These are phyloP conservation scores for Lolium perenne DNA, from an alignment of 176 grass and related monocot species.

Conservation along the genomic window DNA sequence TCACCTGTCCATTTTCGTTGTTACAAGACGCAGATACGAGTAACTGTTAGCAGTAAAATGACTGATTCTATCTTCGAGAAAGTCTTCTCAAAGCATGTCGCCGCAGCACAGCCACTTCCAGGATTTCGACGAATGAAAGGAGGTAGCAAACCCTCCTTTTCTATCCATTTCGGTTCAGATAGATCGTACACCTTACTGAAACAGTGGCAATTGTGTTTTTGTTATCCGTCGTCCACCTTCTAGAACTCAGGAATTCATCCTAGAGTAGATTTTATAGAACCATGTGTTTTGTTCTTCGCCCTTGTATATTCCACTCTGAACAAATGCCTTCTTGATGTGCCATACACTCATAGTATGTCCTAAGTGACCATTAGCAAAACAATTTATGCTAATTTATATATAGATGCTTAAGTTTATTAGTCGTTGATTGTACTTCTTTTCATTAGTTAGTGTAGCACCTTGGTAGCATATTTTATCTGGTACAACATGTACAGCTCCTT, in stretches of 20 bases:
- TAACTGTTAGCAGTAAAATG: conserved; percentile 46
- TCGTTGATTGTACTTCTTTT: neutral
- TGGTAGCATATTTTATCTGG: neutral
- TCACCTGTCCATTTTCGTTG: conserved; percentile 23
- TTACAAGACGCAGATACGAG: conserved; percentile 55
- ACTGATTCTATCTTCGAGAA: conserved; percentile 54
- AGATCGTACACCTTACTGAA: neutral
- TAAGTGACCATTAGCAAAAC: neutral
- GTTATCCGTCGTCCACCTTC: neutral
- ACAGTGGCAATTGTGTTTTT: neutral
- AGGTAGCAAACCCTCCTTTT: conserved; percentile 37
- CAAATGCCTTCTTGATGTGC: neutral
- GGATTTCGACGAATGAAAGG: conserved; percentile 77
- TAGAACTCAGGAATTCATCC: neutral
- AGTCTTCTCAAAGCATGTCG: conserved; percentile 61
- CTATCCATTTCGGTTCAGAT: conserved; percentile 15
- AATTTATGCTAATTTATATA: conserved; percentile 2
- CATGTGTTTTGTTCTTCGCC: neutral
- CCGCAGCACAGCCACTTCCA: conserved; percentile 72
- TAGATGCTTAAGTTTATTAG: neutral
- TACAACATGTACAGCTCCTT: neutral
- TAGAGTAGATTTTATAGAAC: neutral
- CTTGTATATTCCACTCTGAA: neutral
- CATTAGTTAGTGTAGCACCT: conserved; percentile 25
- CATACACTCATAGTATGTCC: neutral